Base-by-base conservation (phyloP, 2,329 filamentous ascomycete genomes). In the Fusarium sp. region DNA sequence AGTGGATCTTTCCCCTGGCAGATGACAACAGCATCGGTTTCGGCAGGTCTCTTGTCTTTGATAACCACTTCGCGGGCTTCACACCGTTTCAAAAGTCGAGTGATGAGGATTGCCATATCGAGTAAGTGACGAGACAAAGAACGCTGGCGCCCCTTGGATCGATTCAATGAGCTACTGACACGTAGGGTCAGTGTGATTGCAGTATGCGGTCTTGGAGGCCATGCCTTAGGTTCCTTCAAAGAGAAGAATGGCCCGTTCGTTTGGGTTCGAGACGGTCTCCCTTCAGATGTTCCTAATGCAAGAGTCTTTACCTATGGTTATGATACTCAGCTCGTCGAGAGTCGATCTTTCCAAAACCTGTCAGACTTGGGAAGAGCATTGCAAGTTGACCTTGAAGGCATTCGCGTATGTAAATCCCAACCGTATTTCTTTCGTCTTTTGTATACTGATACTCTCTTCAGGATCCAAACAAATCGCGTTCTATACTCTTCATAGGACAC, bases 291-390 rank as follows among this genome's bases (percentile, higher is more conserved):
- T 7, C 30, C 44, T 0, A 14, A 57, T 4, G 14, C 19, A 7
- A 57, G 56, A 4, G 35, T 60, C 6, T 15, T 60, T 2, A 56
- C 51, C 0, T 59, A 59, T 2, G 50, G 56, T 4, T 59, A 56
- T 2, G 11, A 56, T 5, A 47, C n/a, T 1, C 9, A 13, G 1
- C 17, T 59, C 1, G 2, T 6, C 1, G 4, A 17, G 0, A 59
- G 56, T 2, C 14, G 13, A 0, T 41, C 50, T 0, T 57, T 60
- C 0, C 44, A 60, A 4, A 60, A 11, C 4, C 7, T 60, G 4
- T 44, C 35, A 3, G 52, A 60, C 17, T 10, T 60, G 1, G 56
- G 24, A 3, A 11, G 40, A 2, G 6, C 55, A 13, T 17, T 56
- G 0, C 32, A 32, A 1, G 6, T 46, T 4, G 55, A 46, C 6